A percentile compares a stretch with the other conserved stretches of the same genome.
These are phyloP conservation scores for Pistacia integerrima DNA, from an alignment of 345 rosid genomes.

Conservation along the genomic window DNA sequence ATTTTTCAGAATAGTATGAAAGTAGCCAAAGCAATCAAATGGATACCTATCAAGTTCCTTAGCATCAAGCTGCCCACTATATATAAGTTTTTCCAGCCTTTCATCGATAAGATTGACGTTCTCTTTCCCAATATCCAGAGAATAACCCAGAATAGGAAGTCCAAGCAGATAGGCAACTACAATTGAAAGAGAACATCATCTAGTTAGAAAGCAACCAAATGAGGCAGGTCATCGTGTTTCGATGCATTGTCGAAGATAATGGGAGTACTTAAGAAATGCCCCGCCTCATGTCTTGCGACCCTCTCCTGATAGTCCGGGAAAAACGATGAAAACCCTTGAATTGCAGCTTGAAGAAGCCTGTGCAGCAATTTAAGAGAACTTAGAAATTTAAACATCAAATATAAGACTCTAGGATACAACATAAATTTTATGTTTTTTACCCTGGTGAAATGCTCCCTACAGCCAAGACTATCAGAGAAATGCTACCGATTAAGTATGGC, in stretches of 20 bases:
- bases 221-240: background rate
- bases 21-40: background rate
- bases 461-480: conserved; percentile 78
- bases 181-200: conserved; percentile 7
- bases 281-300: conserved; percentile 85
- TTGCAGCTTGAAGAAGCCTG: conserved; percentile 93
- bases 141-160: conserved; percentile 85
- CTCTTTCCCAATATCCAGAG: conserved; percentile 91
- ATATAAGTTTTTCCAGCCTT: conserved; percentile 74
- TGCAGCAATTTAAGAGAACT: conserved; percentile 7
- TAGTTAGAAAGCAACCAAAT: conserved; percentile 15
- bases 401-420: background rate
- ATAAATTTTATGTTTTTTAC: conserved; percentile 29
- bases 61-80: conserved; percentile 87
- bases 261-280: conserved; percentile 79
- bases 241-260: background rate
- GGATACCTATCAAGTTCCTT: conserved; percentile 83
- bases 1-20: background rate
- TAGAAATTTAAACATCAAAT: background rate
- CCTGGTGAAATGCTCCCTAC: conserved; percentile 91
- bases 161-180: conserved; percentile 86
- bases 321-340: conserved; percentile 67
- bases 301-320: conserved; percentile 93
- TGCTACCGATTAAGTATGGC: conserved; percentile 92
- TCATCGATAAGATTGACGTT: conserved; percentile 87